Conservation (phyloP, 2,329 filamentous ascomycete species). For the Trichoderma afroharzianum region DNA sequence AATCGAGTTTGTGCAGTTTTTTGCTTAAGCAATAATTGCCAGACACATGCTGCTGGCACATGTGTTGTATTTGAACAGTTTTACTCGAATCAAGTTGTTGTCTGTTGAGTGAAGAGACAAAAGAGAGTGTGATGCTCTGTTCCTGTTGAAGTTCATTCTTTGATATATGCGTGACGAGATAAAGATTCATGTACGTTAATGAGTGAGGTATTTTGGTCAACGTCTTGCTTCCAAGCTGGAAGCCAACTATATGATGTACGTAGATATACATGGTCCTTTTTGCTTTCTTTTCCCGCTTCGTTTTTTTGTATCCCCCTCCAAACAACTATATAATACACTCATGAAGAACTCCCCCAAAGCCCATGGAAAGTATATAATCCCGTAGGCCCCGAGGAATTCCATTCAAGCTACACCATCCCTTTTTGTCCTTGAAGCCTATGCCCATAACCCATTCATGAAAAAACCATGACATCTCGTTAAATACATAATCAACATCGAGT, state of each 20-base stretch:
- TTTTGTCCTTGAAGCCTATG: neutral
- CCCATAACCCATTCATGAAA: constrained; percentile 5
- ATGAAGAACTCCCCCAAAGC: neutral
- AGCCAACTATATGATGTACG: constrained; percentile 3
- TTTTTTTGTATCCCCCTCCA: neutral
- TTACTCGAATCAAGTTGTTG: neutral
- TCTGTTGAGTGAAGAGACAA: neutral
- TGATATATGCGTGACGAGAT: neutral
- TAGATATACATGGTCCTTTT: constrained; percentile 11
- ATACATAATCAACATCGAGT: neutral
- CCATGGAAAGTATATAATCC: neutral
- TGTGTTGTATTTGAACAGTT: neutral
- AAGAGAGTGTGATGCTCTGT: neutral
- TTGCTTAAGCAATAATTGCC: neutral
- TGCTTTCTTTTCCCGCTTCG: neutral
- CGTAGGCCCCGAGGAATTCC: neutral
- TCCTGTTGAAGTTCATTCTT: neutral
- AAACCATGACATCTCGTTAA: constrained; percentile 10
- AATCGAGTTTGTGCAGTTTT: neutral
- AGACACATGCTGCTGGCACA: neutral
- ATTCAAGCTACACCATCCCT: neutral
- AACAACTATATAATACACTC: constrained; percentile 17
- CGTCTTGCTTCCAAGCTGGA: neutral
- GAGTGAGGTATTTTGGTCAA: constrained; percentile 22
- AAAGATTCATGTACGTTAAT: neutral